These are phyloP conservation scores for Hypoxylon sp. DNA, from an alignment of 2,329 filamentous ascomycete species.

Conservation along the genomic window DNA sequence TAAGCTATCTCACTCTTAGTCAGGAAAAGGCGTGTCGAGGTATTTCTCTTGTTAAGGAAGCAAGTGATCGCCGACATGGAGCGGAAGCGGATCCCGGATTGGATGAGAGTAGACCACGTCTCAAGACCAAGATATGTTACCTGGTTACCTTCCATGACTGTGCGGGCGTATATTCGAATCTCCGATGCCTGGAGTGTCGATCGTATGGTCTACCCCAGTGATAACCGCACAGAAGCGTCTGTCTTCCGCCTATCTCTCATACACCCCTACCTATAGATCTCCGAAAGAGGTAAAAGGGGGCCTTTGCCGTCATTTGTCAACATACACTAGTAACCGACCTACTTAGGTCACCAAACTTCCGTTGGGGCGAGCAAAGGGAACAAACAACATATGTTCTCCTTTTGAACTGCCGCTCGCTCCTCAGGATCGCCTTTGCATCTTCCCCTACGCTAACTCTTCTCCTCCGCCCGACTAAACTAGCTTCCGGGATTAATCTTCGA, in stretches of 20 bases:
- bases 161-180: constrained; percentile 14
- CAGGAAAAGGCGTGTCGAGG: constrained; percentile 13
- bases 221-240: constrained; percentile 17
- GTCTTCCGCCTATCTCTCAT: constrained; percentile 12
- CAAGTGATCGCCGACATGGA: constrained; percentile 34
- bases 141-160: constrained; percentile 4
- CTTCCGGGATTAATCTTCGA: constrained; percentile 9
- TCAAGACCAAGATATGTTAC: constrained; percentile 25
- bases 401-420: constrained; percentile 8
- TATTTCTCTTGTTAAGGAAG: constrained; percentile 18
- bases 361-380: constrained; percentile 7
- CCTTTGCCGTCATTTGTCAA: constrained; percentile 12
- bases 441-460: constrained; percentile 4
- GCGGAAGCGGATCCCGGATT: constrained; percentile 34
- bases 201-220: constrained; percentile 14
- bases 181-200: constrained; percentile 25
- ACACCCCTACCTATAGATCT: constrained; percentile 29
- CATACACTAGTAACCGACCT: constrained; percentile 5
- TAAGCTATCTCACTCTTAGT: constrained; percentile 10
- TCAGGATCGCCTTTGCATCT: constrained; percentile 21
- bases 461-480: constrained; percentile 8
- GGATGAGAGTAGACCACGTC: constrained; percentile 37
- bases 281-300: constrained; percentile 22
- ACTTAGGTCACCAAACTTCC: constrained; percentile 24
- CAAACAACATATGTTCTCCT: neutral